Conservation (phyloP, 2,329 filamentous ascomycete genomes). For the Sporothrix protearum region DNA sequence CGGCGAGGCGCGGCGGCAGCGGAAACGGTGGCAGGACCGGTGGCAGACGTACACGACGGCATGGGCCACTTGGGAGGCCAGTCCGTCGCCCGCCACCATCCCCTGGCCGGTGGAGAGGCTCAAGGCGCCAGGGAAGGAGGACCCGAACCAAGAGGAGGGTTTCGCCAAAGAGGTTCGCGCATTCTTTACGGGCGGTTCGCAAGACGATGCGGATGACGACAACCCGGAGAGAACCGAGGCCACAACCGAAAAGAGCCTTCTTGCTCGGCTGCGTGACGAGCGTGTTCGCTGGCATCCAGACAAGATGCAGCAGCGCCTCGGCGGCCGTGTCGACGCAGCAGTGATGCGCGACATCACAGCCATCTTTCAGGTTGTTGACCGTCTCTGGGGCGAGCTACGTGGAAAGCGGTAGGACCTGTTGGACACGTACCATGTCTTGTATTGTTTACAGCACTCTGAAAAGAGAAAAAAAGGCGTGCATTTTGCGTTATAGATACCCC, state of each 20-base stretch:
- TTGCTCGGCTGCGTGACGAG: conserved; percentile 68
- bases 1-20: conserved; percentile 60
- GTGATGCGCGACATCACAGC: conserved; percentile 79
- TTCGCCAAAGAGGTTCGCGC: conserved; percentile 57
- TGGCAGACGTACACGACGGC: conserved; percentile 63
- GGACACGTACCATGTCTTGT: not conserved
- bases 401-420: conserved; percentile 23
- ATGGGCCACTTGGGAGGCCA: conserved; percentile 58
- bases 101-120: conserved; percentile 66
- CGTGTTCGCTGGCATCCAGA: conserved; percentile 95
- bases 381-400: conserved; percentile 66
- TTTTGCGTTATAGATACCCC: conserved; percentile 4
- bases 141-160: not conserved
- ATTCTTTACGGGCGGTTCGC: conserved; percentile 60
- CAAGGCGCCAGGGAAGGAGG: not conserved
- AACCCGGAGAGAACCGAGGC: conserved; percentile 24
- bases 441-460: not conserved
- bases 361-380: conserved; percentile 87
- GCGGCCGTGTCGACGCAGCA: conserved; percentile 62
- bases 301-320: conserved; percentile 89
- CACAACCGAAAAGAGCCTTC: conserved; percentile 45
- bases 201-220: conserved; percentile 26
- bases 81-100: conserved; percentile 33
- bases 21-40: conserved; percentile 50
- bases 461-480: not conserved